Base-by-base conservation (phyloP, 352 stramenopile genomes). In the Pelagophyceae sp. region DNA sequence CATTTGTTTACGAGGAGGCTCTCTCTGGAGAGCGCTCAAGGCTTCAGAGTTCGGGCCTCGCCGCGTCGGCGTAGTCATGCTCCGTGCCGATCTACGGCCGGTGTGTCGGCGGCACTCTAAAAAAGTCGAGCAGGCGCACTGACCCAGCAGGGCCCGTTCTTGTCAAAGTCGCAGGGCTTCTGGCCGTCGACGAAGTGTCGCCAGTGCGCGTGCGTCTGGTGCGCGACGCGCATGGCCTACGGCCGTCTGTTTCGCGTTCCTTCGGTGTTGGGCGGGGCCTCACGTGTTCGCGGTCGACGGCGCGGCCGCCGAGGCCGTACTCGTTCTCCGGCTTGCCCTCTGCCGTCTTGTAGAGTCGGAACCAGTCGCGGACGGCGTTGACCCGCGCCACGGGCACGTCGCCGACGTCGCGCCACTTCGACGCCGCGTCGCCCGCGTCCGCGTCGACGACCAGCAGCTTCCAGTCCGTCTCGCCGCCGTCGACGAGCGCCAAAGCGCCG, bases 281-380 rank as follows among this genome's bases (percentile, higher is more conserved):
- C 27, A 67, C 58, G 58, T 67, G 58, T 31, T 11, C 38, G 2
- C 15, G 20, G 82, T 90, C 87, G 83, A 94, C 87, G 72, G 89
- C 89, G 61, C 90, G 72, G 25, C 88, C 91, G 40, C 90, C 85
- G 60, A 94, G 93, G 23, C 89, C 90, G 80, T 95, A 96, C 69
- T 90, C 81, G 80, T 91, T 95, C 0, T 88, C 87, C 20, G 87
- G 88, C 81, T 96, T 96, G 33, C 91, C 91, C 58, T 96, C 91
- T 31, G 91, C 91, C 75, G 95, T 91, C 82, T 96, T 96, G 85
- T 96, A 96, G 85, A 94, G 87, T 20, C 91, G 86, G 83, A 96
- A 95, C 91, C 91, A 96, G 72, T 84, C 83, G 77, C 91, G 86
- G 82, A 95, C 93, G 25, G 87, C 77, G 2, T 83, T 72, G 33